Percentiles rank a stretch among this genome's conserved stretches.
phyloP scores from a whole-genome alignment of 2,329 filamentous ascomycete species.

The Fusarium sp. region DNA sequence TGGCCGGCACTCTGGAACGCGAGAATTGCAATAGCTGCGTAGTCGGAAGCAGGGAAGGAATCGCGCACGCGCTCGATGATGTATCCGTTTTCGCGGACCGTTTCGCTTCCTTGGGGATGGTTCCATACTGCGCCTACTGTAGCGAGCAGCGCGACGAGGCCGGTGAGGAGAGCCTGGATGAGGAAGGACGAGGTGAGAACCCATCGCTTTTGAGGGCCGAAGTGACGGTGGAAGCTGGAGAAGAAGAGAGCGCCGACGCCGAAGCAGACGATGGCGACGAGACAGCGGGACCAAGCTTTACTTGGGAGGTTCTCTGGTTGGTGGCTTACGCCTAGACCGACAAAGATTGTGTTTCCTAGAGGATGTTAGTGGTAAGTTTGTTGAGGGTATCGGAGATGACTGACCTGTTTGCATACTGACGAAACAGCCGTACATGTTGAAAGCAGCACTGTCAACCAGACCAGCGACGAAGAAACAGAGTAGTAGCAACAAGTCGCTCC shows the following conservation, averaged over 20 bases:
- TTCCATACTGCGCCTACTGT: slow-evolving; percentile 41
- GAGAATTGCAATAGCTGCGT: slow-evolving; percentile 41
- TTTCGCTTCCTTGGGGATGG: slow-evolving; percentile 25
- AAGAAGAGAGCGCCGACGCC: slow-evolving; percentile 44
- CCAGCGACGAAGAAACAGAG: slow-evolving; percentile 44
- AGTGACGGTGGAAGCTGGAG: slow-evolving; percentile 43
- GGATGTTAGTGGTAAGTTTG: background rate
- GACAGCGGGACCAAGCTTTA: slow-evolving; percentile 45
- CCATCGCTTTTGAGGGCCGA: slow-evolving; percentile 45
- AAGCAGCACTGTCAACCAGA: slow-evolving; percentile 44
- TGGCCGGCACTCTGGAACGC: slow-evolving; percentile 45
- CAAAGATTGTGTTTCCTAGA: slow-evolving; percentile 45
- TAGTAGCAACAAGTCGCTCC: slow-evolving; percentile 41
- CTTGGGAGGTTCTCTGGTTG: slow-evolving; percentile 43
- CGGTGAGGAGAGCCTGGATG: slow-evolving; percentile 39
- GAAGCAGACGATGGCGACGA: slow-evolving; percentile 44
- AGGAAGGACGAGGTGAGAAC: slow-evolving; percentile 40
- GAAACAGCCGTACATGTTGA: slow-evolving; percentile 47
- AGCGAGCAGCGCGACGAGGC: slow-evolving; percentile 41
- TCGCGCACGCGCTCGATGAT: slow-evolving; percentile 41
- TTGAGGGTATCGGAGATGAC: background rate
- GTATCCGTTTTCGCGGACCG: slow-evolving; percentile 29
- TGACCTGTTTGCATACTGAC: slow-evolving; percentile 47
- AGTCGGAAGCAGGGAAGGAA: slow-evolving; percentile 40
- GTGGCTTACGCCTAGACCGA: slow-evolving; percentile 43